Evolutionary conservation across 805 yeast genomes (phyloP).

Genomic region (Candida qinlingensis): DNA sequence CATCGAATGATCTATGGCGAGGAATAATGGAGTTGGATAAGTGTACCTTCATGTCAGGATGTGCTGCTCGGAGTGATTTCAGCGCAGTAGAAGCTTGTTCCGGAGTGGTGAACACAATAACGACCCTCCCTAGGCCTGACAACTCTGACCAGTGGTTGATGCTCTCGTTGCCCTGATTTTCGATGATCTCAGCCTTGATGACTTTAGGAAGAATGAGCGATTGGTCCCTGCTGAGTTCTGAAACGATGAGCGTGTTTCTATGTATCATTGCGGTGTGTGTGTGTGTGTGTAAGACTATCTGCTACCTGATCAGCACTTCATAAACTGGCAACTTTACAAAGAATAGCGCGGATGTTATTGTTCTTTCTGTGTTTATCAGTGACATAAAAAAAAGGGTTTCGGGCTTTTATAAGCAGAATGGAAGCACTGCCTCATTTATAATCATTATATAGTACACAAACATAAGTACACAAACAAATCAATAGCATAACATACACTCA

Average conservation of each 20-base stretch:
- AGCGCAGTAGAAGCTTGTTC: conserved; percentile 21
- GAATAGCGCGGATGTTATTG: not conserved
- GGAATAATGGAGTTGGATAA: conserved; percentile 30
- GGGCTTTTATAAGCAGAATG: not conserved
- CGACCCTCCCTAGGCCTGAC: conserved; percentile 38
- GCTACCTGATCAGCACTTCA: not conserved
- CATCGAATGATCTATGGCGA: conserved; percentile 25
- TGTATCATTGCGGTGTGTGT: not conserved
- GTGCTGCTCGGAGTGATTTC: conserved; percentile 13
- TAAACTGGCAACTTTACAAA: no score
- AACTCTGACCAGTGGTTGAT: conserved; percentile 33
- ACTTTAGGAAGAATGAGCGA: conserved; percentile 15
- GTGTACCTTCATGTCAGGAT: conserved; percentile 25
- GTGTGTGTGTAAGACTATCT: not conserved
- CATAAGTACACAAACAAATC: not conserved
- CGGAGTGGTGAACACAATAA: conserved; percentile 29
- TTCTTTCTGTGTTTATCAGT: not conserved
- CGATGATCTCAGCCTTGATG: conserved; percentile 14
- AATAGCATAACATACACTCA: not conserved
- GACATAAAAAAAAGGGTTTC: not conserved
- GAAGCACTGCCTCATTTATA: not conserved
- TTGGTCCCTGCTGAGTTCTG: conserved; percentile 17
- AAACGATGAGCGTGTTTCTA: conserved; percentile 20
- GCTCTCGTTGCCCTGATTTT: conserved; percentile 4
- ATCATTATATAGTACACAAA: not conserved